Evolutionary conservation across 108 stramenopile species (phyloP).

Genomic region (Cylindrotheca fusiformis): DNA sequence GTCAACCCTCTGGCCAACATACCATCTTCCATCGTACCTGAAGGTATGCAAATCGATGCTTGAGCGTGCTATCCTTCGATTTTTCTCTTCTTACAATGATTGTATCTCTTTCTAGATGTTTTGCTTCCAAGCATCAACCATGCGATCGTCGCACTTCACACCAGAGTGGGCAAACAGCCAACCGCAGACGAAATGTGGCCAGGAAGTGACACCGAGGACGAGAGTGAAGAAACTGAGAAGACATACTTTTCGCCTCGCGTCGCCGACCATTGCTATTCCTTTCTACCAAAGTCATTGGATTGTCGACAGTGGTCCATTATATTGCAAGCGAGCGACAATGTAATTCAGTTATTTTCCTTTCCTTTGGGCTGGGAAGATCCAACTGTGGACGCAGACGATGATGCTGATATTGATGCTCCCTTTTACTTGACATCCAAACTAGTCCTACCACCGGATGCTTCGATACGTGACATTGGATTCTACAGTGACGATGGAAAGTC

Average conservation of each 20-base stretch:
- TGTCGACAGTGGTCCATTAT: slow-evolving; percentile 59
- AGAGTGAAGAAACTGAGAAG: slow-evolving; percentile 1
- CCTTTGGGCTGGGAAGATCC: slow-evolving; percentile 35
- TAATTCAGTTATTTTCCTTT: slow-evolving; percentile 50
- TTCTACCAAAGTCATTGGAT: slow-evolving; percentile 7
- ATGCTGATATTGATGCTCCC: slow-evolving; percentile 13
- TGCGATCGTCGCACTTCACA: slow-evolving; percentile 43
- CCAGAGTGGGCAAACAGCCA: slow-evolving; percentile 40
- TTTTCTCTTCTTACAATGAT: neutral
- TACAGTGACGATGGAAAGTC: slow-evolving; percentile 80
- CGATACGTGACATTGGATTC: slow-evolving; percentile 45
- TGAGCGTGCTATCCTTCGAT: neutral
- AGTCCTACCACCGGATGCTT: slow-evolving; percentile 18
- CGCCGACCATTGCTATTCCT: slow-evolving; percentile 5
- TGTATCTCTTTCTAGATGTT: slow-evolving; percentile 4
- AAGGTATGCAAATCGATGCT: slow-evolving; percentile 4
- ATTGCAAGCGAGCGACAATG: slow-evolving; percentile 29
- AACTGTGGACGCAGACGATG: slow-evolving; percentile 8
- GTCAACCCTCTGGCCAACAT: slow-evolving; percentile 22
- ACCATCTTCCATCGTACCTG: slow-evolving; percentile 10
- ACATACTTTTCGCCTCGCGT: slow-evolving; percentile 27
- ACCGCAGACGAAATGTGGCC: slow-evolving; percentile 5
- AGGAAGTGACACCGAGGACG: slow-evolving; percentile 16
- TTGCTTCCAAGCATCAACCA: neutral
- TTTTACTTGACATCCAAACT: slow-evolving; percentile 43